These are phyloP conservation scores for Dicorynia guianensis DNA, from an alignment of 306 rosid species.

Conservation along the genomic window DNA sequence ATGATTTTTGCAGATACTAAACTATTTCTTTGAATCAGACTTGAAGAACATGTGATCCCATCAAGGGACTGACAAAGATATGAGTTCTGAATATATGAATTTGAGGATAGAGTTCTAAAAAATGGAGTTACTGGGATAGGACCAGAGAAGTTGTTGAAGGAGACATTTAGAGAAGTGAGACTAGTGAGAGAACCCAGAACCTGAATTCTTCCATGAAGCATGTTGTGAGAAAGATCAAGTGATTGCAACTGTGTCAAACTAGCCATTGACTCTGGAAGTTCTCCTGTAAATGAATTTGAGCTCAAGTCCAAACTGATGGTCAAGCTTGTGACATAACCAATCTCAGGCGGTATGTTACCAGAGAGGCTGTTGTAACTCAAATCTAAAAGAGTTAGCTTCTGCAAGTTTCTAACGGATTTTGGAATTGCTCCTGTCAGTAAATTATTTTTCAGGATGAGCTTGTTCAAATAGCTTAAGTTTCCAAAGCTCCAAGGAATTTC, in stretches of 20 bases:
- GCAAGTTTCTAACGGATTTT: conserved; percentile 69
- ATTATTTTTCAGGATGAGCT: conserved; percentile 87
- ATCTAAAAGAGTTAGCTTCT: conserved; percentile 85
- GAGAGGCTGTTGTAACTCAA: conserved; percentile 87
- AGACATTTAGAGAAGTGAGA: conserved; percentile 80
- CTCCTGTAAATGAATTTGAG: conserved; percentile 74
- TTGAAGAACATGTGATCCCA: conserved; percentile 83
- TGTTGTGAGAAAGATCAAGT: conserved; percentile 85
- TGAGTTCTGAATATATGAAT: conserved; percentile 67
- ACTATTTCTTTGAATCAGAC: conserved; percentile 55
- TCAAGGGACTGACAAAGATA: conserved; percentile 80
- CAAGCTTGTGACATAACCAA: conserved; percentile 86
- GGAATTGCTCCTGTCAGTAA: conserved; percentile 79
- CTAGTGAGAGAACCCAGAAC: conserved; percentile 83
- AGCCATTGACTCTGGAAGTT: conserved; percentile 76
- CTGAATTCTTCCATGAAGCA: conserved; percentile 70
- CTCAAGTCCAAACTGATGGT: conserved; percentile 89
- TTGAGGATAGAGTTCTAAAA: conserved; percentile 70
- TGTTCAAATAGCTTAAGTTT: conserved; percentile 88
- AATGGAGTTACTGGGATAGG: conserved; percentile 89
- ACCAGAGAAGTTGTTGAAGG: conserved; percentile 92
- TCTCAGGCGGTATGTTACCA: conserved; percentile 74
- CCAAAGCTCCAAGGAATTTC: conserved; percentile 86
- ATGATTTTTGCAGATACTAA: conserved; percentile 71
- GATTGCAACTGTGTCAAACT: conserved; percentile 80